A percentile compares a stretch with the other conserved stretches of the same genome.
Evolutionary conservation across 129 eudicot species (phyloP).

Genomic region (Pulicaria dysenterica): DNA sequence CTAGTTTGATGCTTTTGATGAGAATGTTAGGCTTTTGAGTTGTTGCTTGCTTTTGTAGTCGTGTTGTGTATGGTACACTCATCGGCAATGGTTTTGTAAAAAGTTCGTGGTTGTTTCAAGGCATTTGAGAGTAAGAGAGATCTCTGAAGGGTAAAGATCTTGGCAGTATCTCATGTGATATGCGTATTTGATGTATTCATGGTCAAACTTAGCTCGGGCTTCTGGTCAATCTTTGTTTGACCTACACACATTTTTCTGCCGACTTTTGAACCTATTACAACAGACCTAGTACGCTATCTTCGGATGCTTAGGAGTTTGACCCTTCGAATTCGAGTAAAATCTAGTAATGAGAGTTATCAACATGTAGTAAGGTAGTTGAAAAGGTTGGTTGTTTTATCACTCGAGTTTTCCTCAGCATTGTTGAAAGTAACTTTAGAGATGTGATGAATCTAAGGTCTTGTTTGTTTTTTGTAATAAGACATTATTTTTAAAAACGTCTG

Average conservation of each 20-base stretch:
- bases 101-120: conserved; percentile 24
- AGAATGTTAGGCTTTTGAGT: conserved; percentile 25
- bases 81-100: conserved; percentile 31
- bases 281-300: no score
- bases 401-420: no score
- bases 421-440: no score
- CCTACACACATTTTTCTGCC: background rate
- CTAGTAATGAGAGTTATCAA: no score
- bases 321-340: background rate
- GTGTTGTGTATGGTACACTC: conserved; percentile 14
- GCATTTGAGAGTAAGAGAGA: conserved; percentile 17
- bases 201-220: background rate
- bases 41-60: conserved; percentile 13
- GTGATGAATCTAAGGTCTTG: no score
- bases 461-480: no score
- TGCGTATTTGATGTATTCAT: background rate
- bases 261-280: no score
- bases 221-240: conserved; percentile 3
- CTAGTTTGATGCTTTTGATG: conserved; percentile 28
- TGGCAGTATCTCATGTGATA: background rate
- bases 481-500: no score
- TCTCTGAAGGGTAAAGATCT: conserved; percentile 3
- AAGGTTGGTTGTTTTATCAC: no score
- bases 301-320: background rate
- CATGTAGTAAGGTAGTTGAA: no score